Conservation (phyloP, 225 moss, liverwort and hornwort genomes). For the Marchantia polymorpha region DNA sequence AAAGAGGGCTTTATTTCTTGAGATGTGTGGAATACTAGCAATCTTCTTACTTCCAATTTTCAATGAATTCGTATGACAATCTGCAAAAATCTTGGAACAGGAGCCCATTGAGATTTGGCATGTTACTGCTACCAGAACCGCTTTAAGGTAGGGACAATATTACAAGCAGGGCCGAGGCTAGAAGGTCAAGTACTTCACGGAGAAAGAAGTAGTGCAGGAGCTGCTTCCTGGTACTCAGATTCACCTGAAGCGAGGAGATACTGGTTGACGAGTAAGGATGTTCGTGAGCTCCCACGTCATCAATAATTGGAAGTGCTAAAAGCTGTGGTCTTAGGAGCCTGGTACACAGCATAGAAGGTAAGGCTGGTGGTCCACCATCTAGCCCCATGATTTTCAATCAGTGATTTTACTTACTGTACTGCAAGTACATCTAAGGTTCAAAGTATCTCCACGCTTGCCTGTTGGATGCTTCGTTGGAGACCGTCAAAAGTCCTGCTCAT, state of each 20-base stretch:
- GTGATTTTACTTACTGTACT: neutral
- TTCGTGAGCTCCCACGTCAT: constrained; percentile 4
- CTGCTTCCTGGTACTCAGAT: constrained; percentile 7
- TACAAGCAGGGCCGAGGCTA: neutral
- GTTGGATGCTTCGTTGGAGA: neutral
- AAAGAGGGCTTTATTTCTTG: neutral
- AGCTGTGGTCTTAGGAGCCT: constrained; percentile 2
- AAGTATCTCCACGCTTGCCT: neutral
- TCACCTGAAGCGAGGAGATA: constrained; percentile 13
- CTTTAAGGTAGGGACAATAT: neutral
- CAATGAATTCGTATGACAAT: neutral
- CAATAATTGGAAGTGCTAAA: neutral
- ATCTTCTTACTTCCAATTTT: neutral
- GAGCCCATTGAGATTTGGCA: too few relatives aligned
- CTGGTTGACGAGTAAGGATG: neutral
- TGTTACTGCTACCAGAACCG: neutral
- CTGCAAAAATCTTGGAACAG: neutral
- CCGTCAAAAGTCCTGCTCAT: neutral
- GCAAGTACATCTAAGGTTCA: neutral
- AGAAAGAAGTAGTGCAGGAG: constrained; percentile 2
- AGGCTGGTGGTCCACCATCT: constrained; percentile 10
- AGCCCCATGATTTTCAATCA: neutral
- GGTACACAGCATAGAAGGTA: constrained; percentile 19
- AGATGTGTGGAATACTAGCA: neutral
- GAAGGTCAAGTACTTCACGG: neutral